Percentiles rank a stretch among this genome's conserved stretches.
phyloP scores from a whole-genome alignment of 139 green algal genomes.

The Chlamydomonas applanata region DNA sequence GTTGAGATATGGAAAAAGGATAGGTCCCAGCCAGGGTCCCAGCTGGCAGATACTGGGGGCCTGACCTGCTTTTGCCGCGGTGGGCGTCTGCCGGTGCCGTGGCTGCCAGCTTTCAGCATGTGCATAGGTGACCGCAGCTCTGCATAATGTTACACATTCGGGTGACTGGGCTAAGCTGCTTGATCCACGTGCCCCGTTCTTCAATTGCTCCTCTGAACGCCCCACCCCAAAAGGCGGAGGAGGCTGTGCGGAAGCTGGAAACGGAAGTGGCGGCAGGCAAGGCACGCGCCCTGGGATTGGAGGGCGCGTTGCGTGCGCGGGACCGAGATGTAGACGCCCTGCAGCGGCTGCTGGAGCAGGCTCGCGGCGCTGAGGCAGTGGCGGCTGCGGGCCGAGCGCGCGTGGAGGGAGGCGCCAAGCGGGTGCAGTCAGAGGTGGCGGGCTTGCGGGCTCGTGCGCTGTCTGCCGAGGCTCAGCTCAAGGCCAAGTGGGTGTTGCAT shows the following conservation, averaged over 20 bases:
- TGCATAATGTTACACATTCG: too few relatives aligned
- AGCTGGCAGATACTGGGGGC: too few relatives aligned
- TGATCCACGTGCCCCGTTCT: too few relatives aligned
- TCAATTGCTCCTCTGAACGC: too few relatives aligned
- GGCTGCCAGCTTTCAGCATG: not conserved
- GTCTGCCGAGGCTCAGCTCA: conserved; percentile 1
- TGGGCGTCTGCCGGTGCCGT: too few relatives aligned
- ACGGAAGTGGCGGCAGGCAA: conserved; percentile 4
- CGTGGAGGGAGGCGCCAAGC: not conserved
- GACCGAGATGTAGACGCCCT: conserved; percentile 29
- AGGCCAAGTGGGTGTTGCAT: not conserved
- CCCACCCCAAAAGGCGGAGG: conserved; percentile 23
- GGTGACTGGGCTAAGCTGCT: too few relatives aligned
- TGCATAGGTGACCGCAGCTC: too few relatives aligned
- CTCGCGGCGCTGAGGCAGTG: not conserved
- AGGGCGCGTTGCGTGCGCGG: conserved; percentile 13
- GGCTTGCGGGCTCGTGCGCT: conserved; percentile 12
- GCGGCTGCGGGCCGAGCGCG: not conserved
- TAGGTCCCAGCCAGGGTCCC: too few relatives aligned
- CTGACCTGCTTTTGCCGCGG: too few relatives aligned
- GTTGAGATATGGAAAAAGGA: too few relatives aligned
- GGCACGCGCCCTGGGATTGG: conserved; percentile 6
- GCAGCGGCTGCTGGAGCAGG: conserved; percentile 16
- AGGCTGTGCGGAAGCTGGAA: conserved; percentile 25
- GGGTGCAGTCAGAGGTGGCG: conserved; percentile 18